phyloP scores from a whole-genome alignment of 1,284 basidiomycete genomes.

The Grifola frondosa region DNA sequence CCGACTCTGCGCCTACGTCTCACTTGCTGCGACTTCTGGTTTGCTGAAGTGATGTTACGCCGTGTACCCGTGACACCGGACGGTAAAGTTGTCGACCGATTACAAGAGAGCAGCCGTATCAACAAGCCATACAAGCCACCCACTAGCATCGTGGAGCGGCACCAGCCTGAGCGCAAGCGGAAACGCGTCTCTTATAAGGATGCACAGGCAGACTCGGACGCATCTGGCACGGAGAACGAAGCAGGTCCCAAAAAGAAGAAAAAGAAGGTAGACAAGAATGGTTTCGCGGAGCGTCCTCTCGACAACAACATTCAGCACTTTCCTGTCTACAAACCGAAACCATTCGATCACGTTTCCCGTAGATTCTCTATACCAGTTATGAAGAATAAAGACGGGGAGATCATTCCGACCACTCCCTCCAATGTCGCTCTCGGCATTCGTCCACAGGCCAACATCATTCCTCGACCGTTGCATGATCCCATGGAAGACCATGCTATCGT shows the following conservation, averaged over 20 bases:
- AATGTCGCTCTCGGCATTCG: constrained; percentile 86
- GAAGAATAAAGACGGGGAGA: constrained; percentile 74
- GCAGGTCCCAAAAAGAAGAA: constrained; percentile 59
- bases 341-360: constrained; percentile 63
- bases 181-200: constrained; percentile 83
- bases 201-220: constrained; percentile 53
- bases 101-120: constrained; percentile 68
- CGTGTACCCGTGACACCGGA: constrained; percentile 69
- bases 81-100: constrained; percentile 61
- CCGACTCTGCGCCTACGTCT: constrained; percentile 3
- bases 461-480: constrained; percentile 92
- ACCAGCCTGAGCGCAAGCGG: constrained; percentile 74
- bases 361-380: constrained; percentile 90
- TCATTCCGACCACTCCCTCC: constrained; percentile 64
- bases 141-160: constrained; percentile 49
- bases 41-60: constrained; percentile 51
- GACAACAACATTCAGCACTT: constrained; percentile 64
- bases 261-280: constrained; percentile 51
- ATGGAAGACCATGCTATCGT: constrained; percentile 99
- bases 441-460: constrained; percentile 80
- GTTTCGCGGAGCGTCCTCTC: constrained; percentile 37
- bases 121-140: constrained; percentile 84
- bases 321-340: constrained; percentile 84
- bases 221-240: constrained; percentile 35
- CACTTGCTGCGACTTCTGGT: background rate